Evolutionary conservation across 768 basidiomycete species (phyloP).

Genomic region (Amanita inopinata): DNA sequence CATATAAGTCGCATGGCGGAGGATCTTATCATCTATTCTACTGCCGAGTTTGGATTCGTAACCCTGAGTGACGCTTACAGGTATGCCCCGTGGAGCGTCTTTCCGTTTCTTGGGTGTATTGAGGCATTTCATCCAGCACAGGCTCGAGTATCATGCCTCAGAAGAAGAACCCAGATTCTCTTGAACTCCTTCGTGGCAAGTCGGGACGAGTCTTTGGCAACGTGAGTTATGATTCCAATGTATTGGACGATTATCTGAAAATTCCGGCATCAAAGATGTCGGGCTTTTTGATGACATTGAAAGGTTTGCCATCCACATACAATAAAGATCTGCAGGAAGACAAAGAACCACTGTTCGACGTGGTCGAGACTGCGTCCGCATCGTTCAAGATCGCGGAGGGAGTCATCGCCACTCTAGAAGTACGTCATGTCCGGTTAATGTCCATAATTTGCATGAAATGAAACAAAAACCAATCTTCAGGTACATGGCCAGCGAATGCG

Average conservation of each 20-base stretch:
- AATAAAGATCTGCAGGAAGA: slow-evolving; percentile 99
- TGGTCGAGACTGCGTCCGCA: slow-evolving; percentile 81
- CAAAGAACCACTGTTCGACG: slow-evolving; percentile 95
- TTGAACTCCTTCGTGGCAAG: slow-evolving; percentile 93
- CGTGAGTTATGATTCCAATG: slow-evolving; percentile 30
- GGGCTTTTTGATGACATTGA: slow-evolving; percentile 94
- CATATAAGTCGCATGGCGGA: slow-evolving; percentile 94
- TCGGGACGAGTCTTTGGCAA: slow-evolving; percentile 91
- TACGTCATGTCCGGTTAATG: slow-evolving; percentile 25
- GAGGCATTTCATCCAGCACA: slow-evolving; percentile 60
- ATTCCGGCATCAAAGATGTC: slow-evolving; percentile 60
- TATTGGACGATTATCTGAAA: slow-evolving; percentile 8
- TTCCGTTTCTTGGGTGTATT: no score
- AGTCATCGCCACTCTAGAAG: slow-evolving; percentile 84
- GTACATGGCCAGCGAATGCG: slow-evolving; percentile 88
- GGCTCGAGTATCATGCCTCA: slow-evolving; percentile 99
- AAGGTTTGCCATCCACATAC: slow-evolving; percentile 96
- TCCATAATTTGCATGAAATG: neutral
- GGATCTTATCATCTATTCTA: slow-evolving; percentile 94
- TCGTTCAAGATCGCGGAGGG: slow-evolving; percentile 91
- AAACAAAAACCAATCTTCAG: slow-evolving; percentile 27
- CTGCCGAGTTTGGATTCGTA: slow-evolving; percentile 95
- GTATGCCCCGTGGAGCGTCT: slow-evolving; percentile 29
- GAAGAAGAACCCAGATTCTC: slow-evolving; percentile 97
- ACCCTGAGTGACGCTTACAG: slow-evolving; percentile 96